These are phyloP conservation scores for Ottelia alismoides DNA, from an alignment of 106 monocot species.

Conservation along the genomic window DNA sequence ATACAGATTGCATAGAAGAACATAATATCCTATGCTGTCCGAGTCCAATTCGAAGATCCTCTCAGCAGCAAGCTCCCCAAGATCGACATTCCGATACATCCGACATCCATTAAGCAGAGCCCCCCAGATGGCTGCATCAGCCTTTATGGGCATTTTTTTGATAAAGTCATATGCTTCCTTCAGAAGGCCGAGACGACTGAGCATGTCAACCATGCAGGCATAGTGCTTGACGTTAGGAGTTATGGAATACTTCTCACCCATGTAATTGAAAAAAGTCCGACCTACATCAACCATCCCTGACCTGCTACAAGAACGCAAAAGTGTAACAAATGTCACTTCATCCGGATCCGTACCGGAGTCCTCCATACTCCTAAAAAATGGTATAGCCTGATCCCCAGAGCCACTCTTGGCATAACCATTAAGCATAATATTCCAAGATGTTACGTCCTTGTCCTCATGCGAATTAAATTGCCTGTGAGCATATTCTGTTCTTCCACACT, in stretches of 20 bases:
- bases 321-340: constrained; percentile 67
- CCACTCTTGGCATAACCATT: constrained; percentile 44
- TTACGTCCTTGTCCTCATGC: constrained; percentile 37
- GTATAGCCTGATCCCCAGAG: constrained; percentile 36
- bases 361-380: constrained; percentile 46
- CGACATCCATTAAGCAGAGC: constrained; percentile 83
- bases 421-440: constrained; percentile 85
- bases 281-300: constrained; percentile 56
- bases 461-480: constrained; percentile 43
- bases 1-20: constrained; percentile 68
- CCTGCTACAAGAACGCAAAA: constrained; percentile 64
- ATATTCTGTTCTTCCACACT: constrained; percentile 61
- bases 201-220: constrained; percentile 86
- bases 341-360: constrained; percentile 34
- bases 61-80: constrained; percentile 66
- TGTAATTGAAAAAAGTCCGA: constrained; percentile 32
- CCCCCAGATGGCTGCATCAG: constrained; percentile 75
- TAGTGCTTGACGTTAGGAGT: constrained; percentile 67
- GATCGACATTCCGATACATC: constrained; percentile 42
- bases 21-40: constrained; percentile 37
- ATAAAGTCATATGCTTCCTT: constrained; percentile 54
- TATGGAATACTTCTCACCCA: constrained; percentile 31
- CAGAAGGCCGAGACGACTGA: constrained; percentile 55
- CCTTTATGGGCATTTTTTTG: constrained; percentile 56
- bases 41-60: constrained; percentile 49